Percentiles rank a stretch among this genome's conserved stretches.
Evolutionary conservation across 441 rosid genomes (phyloP).

Genomic region (Populus trichocarpa): DNA sequence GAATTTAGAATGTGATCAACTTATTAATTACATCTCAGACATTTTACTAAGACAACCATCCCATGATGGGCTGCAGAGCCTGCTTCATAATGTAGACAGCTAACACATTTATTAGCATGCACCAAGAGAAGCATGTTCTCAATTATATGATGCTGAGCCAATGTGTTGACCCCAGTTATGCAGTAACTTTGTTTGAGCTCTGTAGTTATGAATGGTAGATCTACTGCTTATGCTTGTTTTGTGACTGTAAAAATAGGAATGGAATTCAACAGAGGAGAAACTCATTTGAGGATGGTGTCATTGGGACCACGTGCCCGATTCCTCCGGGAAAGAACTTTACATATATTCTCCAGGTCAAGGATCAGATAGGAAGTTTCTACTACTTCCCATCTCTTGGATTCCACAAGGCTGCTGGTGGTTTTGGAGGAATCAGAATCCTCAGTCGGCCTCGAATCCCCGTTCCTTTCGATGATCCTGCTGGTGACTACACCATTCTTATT

Average conservation of each 20-base stretch:
- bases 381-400: constrained; percentile 28
- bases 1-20: too few species aligned
- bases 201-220: neutral
- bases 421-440: constrained; percentile 81
- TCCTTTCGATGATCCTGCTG: constrained; percentile 74
- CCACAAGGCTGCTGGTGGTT: constrained; percentile 94
- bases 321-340: constrained; percentile 81
- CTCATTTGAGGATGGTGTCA: constrained; percentile 72
- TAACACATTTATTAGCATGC: neutral
- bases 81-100: neutral
- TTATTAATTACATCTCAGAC: too few species aligned
- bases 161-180: too few species aligned
- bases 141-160: too few species aligned
- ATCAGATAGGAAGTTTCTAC: constrained; percentile 90
- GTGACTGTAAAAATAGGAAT: constrained; percentile 37
- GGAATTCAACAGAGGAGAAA: constrained; percentile 87
- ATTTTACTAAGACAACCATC: too few species aligned
- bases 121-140: neutral
- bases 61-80: too few species aligned
- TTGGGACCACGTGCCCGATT: constrained; percentile 91
- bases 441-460: constrained; percentile 86
- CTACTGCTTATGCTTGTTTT: neutral
- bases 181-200: neutral
- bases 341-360: constrained; percentile 84
- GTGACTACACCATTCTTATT: constrained; percentile 78